Base-by-base conservation (phyloP, 208 protist genomes). In the Porcisia hertigi region DNA sequence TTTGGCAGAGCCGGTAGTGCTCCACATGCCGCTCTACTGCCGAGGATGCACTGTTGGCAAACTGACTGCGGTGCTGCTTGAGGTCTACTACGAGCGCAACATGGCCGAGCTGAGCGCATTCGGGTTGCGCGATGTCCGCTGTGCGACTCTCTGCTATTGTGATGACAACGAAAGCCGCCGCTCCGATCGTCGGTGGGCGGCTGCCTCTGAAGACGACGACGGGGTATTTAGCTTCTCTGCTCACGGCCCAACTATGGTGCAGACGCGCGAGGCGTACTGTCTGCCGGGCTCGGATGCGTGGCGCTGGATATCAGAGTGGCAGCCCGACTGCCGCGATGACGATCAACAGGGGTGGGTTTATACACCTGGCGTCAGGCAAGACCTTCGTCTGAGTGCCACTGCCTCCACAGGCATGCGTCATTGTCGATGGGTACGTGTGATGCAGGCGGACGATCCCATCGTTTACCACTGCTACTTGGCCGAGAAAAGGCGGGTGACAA, bases 281-380 rank as follows among this genome's bases (percentile, higher is more conserved):
- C 79, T 94, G 16, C 90, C 90, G 2, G 72, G 86, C 55, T 23
- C 70, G 12, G 43, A 53, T 18, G 64, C 78, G 64, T 94, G 88
- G 88, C 52, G 74, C 39, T 92, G 90, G 88, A 45, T 88, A 23
- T 83, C 71, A 59, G 77, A 85, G 6, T 94, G 90, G 90, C 78
- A 81, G 14, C 81, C 85, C 59, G 81, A 90, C 18, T 77, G 73
- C 34, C 77, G 81, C 43, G 69, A 81, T 23, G 80, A 91, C 64
- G 81, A 87, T 67, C 60, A 62, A 34, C 83, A 92, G n/a, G 84
- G 90, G 1, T 92, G 88, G 88, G 64, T 82, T 8, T 94, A 94
- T 79, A 72, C 82, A 4, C 73, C 78, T 8, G 71, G 59, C 5
- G 67, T 76, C 41, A 70, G 73, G 43, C 63, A 66, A 3, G 71